Evolutionary conservation across 1,139 yeast species (phyloP), one percentile per base, ranked within the genome.

Genomic region (Debaryomyces robertsiae): DNA sequence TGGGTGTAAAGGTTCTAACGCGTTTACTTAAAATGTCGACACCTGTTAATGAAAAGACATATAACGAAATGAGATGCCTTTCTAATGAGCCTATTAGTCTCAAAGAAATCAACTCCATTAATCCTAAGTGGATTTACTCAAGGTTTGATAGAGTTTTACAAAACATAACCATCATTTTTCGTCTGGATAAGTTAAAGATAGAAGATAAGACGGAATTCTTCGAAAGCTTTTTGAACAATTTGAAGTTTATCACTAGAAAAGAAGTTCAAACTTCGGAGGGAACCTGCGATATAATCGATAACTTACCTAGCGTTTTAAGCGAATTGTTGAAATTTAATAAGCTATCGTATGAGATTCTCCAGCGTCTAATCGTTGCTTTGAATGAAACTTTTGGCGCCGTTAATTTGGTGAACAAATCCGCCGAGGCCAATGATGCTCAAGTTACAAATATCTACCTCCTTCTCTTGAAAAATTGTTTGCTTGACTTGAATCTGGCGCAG

Each of bases 131-230:
- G 77, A 56, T 65, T 0, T 61, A 52, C 38, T 38, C 55, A 2
- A 60, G 63, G 32, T 62, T 61, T 43, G 72, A 69, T 30, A 55
- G 58, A 41, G 53, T 71, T 2, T 46, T 68, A 44, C 66, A 60
- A 23, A 50, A 54, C 27, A 34, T 69, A 9, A 50, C 53, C 0
- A 40, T 58, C 6, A 53, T 59, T 1, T 59, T 65, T 37, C 53
- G 53, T 32, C 63, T 60, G 58, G 51, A 54, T 4, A 43, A 49
- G 6, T 40, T 69, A 3, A 32, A 49, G 10, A 31, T 54, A 3
- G 69, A 60, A 4, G 53, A 54, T 23, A 71, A 69, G 45, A 31
- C 66, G 17, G 48, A 50, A 28, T 49, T 55, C n/a, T 51, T 67
- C 30, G 47, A 46, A 17, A 33, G 53, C 0, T 67, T 67, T 41